Percentiles rank a stretch among this genome's conserved stretches.
phyloP scores from a whole-genome alignment of 1,284 basidiomycete genomes.

The Sporisorium reilianum region DNA sequence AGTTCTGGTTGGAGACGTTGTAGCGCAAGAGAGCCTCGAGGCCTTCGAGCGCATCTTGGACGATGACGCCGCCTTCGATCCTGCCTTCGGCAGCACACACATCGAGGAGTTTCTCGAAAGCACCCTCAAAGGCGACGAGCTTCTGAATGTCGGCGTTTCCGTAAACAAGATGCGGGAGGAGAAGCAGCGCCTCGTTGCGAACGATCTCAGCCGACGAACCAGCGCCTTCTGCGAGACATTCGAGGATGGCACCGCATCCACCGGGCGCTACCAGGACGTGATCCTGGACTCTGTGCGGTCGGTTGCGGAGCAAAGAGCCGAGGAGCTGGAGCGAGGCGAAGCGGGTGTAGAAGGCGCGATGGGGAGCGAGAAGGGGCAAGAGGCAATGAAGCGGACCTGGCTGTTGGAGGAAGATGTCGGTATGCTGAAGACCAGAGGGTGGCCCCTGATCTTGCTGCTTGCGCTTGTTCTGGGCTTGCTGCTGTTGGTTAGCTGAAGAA shows the following conservation, averaged over 20 bases:
- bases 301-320: constrained; percentile 77
- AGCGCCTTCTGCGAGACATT: constrained; percentile 72
- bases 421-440: constrained; percentile 80
- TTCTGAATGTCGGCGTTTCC: constrained; percentile 96
- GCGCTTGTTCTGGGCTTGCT: constrained; percentile 24
- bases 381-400: constrained; percentile 82
- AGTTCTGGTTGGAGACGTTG: constrained; percentile 97
- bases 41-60: constrained; percentile 86
- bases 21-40: constrained; percentile 87
- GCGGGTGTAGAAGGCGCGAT: constrained; percentile 81
- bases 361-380: constrained; percentile 74
- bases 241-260: constrained; percentile 78
- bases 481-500: background rate
- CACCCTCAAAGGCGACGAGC: constrained; percentile 94
- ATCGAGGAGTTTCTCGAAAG: constrained; percentile 93
- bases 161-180: constrained; percentile 83
- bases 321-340: constrained; percentile 88
- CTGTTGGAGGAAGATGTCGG: constrained; percentile 77
- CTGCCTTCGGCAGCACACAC: constrained; percentile 89
- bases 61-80: constrained; percentile 84
- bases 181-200: constrained; percentile 74
- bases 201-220: constrained; percentile 66
- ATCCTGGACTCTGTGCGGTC: constrained; percentile 83
- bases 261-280: constrained; percentile 87
- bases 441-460: constrained; percentile 44